Evolutionary conservation across 495 filamentous ascomycete species (phyloP).

Genomic region (Penicillium herquei): DNA sequence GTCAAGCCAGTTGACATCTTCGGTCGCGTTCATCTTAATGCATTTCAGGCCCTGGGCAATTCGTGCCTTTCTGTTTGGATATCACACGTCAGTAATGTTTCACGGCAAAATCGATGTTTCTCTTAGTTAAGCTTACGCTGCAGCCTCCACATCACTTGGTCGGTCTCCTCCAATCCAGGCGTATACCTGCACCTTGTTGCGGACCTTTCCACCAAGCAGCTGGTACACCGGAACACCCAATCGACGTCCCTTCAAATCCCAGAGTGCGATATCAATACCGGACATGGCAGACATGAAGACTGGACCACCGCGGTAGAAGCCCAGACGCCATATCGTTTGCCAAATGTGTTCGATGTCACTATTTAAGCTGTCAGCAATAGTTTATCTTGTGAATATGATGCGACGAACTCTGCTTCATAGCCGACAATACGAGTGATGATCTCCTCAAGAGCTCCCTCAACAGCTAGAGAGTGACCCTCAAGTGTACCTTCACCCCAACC

Average conservation of each 20-base stretch:
- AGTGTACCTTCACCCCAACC: slow-evolving; percentile 85
- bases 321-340: slow-evolving; percentile 68
- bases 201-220: slow-evolving; percentile 73
- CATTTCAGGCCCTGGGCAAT: slow-evolving; percentile 70
- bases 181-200: slow-evolving; percentile 73
- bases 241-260: slow-evolving; percentile 67
- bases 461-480: slow-evolving; percentile 74
- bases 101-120: not conserved
- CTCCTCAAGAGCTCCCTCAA: slow-evolving; percentile 76
- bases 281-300: slow-evolving; percentile 80
- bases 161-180: slow-evolving; percentile 86
- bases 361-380: not conserved
- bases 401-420: slow-evolving; percentile 71
- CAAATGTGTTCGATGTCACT: slow-evolving; percentile 84
- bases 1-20: slow-evolving; percentile 79
- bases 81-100: not conserved
- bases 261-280: slow-evolving; percentile 79
- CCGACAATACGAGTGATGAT: slow-evolving; percentile 63
- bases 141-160: slow-evolving; percentile 65
- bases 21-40: slow-evolving; percentile 84
- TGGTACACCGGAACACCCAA: slow-evolving; percentile 71
- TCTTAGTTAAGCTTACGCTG: slow-evolving; percentile 36
- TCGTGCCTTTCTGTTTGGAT: slow-evolving; percentile 50
- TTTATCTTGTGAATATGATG: not conserved
- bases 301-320: slow-evolving; percentile 81